Base-by-base conservation (phyloP, 73 alveolate genomes). In the Blepharisma japonicum region DNA sequence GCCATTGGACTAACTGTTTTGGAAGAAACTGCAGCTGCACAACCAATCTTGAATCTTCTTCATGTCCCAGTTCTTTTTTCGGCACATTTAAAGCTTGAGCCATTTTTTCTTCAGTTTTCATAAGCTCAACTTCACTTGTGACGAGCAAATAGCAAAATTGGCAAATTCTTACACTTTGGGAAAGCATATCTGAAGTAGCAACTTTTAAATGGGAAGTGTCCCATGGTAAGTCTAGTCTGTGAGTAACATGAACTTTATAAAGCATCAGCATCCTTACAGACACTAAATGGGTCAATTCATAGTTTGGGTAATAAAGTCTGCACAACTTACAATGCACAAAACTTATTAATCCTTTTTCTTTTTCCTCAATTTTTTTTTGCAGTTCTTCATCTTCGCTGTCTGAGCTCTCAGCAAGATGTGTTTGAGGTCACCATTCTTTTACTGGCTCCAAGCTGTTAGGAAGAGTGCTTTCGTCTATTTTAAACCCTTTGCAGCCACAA, bases 251-350 rank as follows among this genome's bases (percentile, higher is more conserved):
- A 11, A 45, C 56, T 45, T 70, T 70, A 70, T 70, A 70, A 2
- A 70, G 42, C 80, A 70, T 70, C 2, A 70, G 80, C 80, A 70
- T 70, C 14, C 80, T 25, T 9, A 70, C 66, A 23, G 76, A n/a
- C 0, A 70, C 66, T n/a, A 70, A 39, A 45, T 70, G 56, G 3
- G 80, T 45, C 32, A 70, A 25, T 47, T 70, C 80, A 45, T 39
- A 14, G 23, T 47, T 70, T 45, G n/a, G 56, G 61, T 47, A 70
- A 39, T 47, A 70, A 11, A 70, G 25, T 47, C 66, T 45, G 61
- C 80, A 70, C 5, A 70, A 6, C 45, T 70, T 70, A 47, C 80
- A 70, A 4, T 70, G 66, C 11, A 47, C 80, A 70, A 61, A 61
- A 61, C 74, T 61, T 39, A 61, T 61, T 9, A 61, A 25, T 2